Conservation (phyloP, 306 rosid genomes). For the Oxytropis ochrocephala region DNA sequence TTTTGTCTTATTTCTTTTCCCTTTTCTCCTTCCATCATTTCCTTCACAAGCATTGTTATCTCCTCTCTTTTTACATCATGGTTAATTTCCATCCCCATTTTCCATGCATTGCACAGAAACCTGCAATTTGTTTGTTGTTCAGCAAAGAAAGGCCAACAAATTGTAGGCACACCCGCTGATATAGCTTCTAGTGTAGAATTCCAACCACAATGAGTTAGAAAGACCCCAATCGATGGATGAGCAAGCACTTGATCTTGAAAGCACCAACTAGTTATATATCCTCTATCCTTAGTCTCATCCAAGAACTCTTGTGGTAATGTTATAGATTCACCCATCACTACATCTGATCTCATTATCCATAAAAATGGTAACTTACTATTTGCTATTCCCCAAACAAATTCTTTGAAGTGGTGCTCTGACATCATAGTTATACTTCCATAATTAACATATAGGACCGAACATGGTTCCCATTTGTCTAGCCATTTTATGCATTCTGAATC, state of each 20-base stretch:
- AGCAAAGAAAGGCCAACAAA: slow-evolving; percentile 28
- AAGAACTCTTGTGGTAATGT: slow-evolving; percentile 9
- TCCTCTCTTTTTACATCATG: slow-evolving; percentile 10
- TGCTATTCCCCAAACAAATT: slow-evolving; percentile 15
- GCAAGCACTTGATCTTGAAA: slow-evolving; percentile 13
- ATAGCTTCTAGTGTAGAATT: not conserved
- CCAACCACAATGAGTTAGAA: slow-evolving; percentile 15
- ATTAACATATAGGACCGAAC: slow-evolving; percentile 14
- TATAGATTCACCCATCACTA: not conserved
- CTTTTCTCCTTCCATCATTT: slow-evolving; percentile 4
- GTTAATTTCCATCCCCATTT: slow-evolving; percentile 6
- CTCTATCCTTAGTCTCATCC: slow-evolving; percentile 11
- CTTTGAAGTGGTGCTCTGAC: not conserved
- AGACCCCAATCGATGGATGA: not conserved
- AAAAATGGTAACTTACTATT: slow-evolving; percentile 8
- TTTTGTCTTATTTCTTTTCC: slow-evolving; percentile 9
- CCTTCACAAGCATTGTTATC: not conserved
- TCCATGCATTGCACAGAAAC: slow-evolving; percentile 5
- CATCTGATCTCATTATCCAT: slow-evolving; percentile 12
- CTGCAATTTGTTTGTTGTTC: slow-evolving; percentile 28
- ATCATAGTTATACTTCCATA: slow-evolving; percentile 15
- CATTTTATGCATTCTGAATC: slow-evolving; percentile 3
- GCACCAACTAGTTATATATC: slow-evolving; percentile 24
- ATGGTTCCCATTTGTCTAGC: not conserved
- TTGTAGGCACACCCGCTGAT: not conserved